Evolutionary conservation across 495 filamentous ascomycete genomes (phyloP).

Genomic region (Penicillium silybi): DNA sequence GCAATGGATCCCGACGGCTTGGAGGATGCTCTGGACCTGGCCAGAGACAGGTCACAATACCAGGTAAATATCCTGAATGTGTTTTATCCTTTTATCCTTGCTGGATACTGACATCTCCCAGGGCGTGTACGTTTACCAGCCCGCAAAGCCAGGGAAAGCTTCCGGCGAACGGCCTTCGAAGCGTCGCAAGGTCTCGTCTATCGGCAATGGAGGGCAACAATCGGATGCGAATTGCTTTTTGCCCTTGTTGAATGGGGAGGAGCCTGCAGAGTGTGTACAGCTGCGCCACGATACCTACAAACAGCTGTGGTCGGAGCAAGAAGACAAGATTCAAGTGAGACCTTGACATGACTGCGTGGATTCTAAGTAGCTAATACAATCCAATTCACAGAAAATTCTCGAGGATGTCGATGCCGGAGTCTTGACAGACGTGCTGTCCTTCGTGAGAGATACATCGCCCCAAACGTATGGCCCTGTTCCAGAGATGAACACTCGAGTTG

Average conservation of each 20-base stretch:
- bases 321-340: conserved; percentile 63
- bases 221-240: conserved; percentile 43
- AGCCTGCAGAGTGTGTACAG: conserved; percentile 47
- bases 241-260: conserved; percentile 59
- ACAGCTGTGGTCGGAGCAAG: conserved; percentile 62
- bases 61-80: conserved; percentile 35
- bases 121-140: conserved; percentile 70
- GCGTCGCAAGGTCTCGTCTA: conserved; percentile 50
- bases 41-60: conserved; percentile 40
- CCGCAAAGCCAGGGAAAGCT: conserved; percentile 35
- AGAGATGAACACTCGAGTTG: neutral
- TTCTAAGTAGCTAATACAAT: conserved; percentile 11
- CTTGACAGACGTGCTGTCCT: conserved; percentile 62
- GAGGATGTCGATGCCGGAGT: conserved; percentile 51
- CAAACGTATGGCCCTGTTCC: conserved; percentile 31
- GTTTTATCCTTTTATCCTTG: neutral
- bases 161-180: conserved; percentile 56
- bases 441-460: conserved; percentile 52
- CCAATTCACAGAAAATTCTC: conserved; percentile 25
- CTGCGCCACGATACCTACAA: conserved; percentile 61
- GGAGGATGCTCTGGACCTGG: conserved; percentile 24
- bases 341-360: neutral
- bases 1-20: conserved; percentile 27
- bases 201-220: conserved; percentile 16
- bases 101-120: conserved; percentile 23